Percentiles rank a stretch among this genome's conserved stretches.
These are phyloP conservation scores for Articulospora tetracladia DNA, from an alignment of 495 filamentous ascomycete genomes.

Conservation along the genomic window DNA sequence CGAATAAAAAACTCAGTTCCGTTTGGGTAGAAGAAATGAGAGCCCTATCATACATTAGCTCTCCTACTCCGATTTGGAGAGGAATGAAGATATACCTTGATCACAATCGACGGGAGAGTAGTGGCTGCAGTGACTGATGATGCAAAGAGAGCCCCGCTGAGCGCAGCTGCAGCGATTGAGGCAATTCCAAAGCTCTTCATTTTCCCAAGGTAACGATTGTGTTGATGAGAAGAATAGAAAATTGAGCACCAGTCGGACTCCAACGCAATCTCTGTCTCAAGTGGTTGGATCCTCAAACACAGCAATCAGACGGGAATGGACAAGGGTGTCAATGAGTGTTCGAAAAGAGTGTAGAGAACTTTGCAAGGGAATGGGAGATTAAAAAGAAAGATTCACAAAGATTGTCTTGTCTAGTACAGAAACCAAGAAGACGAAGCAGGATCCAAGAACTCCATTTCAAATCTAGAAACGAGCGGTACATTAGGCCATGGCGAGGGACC, in stretches of 20 bases:
- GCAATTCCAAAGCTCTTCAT: constrained; percentile 24
- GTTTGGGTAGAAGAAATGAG: constrained; percentile 66
- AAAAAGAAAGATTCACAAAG: constrained; percentile 1
- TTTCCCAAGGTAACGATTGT: constrained; percentile 6
- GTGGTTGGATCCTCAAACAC: constrained; percentile 5
- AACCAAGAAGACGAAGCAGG: background rate
- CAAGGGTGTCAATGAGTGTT: constrained; percentile 3
- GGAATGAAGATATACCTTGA: constrained; percentile 28
- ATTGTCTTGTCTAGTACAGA: background rate
- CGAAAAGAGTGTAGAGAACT: constrained; percentile 17
- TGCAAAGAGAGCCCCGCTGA: constrained; percentile 20
- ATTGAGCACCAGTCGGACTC: background rate
- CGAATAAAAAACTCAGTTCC: constrained; percentile 81
- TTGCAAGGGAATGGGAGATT: background rate
- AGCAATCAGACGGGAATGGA: background rate
- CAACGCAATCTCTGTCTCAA: constrained; percentile 9
- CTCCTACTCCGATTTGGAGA: background rate
- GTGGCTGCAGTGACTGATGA: constrained; percentile 35
- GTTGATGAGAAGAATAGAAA: background rate
- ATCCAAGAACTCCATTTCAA: background rate
- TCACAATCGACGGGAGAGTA: constrained; percentile 37
- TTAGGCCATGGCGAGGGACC: too few relatives aligned
- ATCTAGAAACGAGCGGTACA: background rate
- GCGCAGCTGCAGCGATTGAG: constrained; percentile 24
- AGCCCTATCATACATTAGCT: constrained; percentile 42